phyloP scores from a whole-genome alignment of 345 rosid species.

The Citrus sp. region DNA sequence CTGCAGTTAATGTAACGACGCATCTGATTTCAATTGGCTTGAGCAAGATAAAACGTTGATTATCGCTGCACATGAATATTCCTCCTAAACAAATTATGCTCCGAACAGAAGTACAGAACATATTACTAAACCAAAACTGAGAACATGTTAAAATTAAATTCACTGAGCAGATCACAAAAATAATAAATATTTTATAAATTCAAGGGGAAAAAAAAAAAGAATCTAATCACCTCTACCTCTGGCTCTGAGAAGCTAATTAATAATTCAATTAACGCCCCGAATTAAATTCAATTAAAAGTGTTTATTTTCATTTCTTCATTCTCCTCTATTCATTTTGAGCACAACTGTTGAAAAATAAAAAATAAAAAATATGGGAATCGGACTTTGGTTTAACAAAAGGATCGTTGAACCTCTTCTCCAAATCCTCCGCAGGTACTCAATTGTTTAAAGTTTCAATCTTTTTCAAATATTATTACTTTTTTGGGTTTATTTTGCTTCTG shows the following conservation, averaged over 20 bases:
- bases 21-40: not conserved
- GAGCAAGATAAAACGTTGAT: too few relatives aligned
- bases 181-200: not conserved
- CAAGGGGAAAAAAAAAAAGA: not conserved
- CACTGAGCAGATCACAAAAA: not conserved
- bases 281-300: not conserved
- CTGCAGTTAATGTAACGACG: not conserved
- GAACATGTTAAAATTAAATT: not conserved
- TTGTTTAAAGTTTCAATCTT: not conserved
- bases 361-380: constrained; percentile 20
- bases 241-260: not conserved
- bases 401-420: constrained; percentile 68
- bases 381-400: constrained; percentile 51
- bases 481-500: not conserved
- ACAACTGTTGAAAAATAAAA: not conserved
- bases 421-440: constrained; percentile 61
- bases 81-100: not conserved
- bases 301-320: not conserved
- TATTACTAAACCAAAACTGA: not conserved
- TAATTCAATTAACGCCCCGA: not conserved
- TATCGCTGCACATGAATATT: not conserved
- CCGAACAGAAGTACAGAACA: not conserved
- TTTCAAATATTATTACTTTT: not conserved
- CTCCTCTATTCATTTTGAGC: not conserved
- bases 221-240: not conserved